phyloP scores from a whole-genome alignment of 2,329 filamentous ascomycete genomes.

The Cytospora mali region DNA sequence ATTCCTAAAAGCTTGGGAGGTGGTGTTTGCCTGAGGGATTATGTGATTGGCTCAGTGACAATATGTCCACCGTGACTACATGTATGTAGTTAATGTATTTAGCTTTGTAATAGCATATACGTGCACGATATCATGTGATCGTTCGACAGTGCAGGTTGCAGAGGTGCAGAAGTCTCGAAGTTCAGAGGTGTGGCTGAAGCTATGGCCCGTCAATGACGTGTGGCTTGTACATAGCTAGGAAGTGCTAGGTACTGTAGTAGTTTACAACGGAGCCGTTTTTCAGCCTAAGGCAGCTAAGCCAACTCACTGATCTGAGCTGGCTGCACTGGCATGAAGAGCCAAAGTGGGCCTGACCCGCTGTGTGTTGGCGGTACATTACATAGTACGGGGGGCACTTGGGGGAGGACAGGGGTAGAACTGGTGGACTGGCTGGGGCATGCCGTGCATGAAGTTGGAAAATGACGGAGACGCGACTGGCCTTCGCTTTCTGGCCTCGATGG shows the following conservation, averaged over 20 bases:
- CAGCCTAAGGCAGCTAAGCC: constrained; percentile 14
- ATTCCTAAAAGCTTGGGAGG: too few relatives aligned
- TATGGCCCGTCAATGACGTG: constrained; percentile 19
- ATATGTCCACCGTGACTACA: too few relatives aligned
- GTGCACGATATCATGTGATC: constrained; percentile 8
- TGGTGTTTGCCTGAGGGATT: neutral
- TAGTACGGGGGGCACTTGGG: neutral
- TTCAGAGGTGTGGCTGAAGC: constrained; percentile 10
- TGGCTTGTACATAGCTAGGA: constrained; percentile 10
- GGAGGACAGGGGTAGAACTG: neutral
- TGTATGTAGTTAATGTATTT: neutral
- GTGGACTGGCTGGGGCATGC: constrained; percentile 9
- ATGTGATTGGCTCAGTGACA: neutral
- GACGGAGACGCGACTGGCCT: constrained; percentile 17
- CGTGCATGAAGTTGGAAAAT: constrained; percentile 24
- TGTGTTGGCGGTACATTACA: constrained; percentile 1
- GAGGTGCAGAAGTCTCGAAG: constrained; percentile 23
- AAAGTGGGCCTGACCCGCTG: neutral
- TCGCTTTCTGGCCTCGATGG: neutral
- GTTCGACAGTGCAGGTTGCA: constrained; percentile 3
- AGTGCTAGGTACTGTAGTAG: neutral
- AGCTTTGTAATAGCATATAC: constrained; percentile 2
- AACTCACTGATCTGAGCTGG: constrained; percentile 11
- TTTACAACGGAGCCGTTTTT: neutral
- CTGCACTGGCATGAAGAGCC: neutral